Evolutionary conservation across 176 grass and related monocot genomes (phyloP).

Genomic region (Carex parvula): DNA sequence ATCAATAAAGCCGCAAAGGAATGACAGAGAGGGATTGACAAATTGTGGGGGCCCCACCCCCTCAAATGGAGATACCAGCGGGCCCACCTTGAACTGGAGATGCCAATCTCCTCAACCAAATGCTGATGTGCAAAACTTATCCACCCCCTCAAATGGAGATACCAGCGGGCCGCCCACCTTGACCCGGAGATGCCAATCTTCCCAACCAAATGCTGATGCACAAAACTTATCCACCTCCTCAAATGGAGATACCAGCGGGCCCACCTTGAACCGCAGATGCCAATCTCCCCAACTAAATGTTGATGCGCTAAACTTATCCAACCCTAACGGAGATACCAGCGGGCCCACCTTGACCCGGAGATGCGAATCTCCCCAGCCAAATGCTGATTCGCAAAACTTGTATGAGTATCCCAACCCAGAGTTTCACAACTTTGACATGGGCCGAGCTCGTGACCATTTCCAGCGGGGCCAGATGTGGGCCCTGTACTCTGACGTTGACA

Average conservation of each 20-base stretch:
- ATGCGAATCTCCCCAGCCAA: neutral
- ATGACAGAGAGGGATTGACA: neutral
- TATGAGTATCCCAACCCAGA: neutral
- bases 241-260: no score
- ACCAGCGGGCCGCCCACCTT: no score
- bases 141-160: neutral
- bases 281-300: no score
- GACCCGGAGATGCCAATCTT: no score
- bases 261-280: no score
- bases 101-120: neutral
- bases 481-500: slow-evolving; percentile 14
- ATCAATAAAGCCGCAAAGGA: slow-evolving; percentile 26
- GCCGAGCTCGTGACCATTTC: neutral
- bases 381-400: neutral
- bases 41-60: neutral
- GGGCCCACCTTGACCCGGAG: neutral
- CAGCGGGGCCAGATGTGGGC: neutral
- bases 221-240: no score
- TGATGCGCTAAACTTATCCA: no score
- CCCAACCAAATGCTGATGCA: no score
- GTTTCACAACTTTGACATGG: neutral
- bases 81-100: neutral
- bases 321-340: neutral
- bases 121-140: neutral
- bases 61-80: neutral